Conservation (phyloP, 2,329 filamentous ascomycete genomes). For the Lecanosticta acicola region DNA sequence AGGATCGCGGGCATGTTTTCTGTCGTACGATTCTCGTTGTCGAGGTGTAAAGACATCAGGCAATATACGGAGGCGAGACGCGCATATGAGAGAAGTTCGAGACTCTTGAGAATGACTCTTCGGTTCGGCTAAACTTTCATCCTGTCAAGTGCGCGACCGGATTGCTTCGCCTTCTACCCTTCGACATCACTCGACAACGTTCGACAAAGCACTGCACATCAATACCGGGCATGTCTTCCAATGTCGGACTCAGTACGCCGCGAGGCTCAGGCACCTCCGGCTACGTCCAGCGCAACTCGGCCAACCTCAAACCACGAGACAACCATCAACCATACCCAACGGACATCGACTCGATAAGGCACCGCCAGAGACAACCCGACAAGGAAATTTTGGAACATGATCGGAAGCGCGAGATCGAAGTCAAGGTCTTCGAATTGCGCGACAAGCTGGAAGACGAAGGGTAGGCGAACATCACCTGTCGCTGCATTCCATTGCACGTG, state of each 20-base stretch:
- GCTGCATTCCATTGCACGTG: background rate
- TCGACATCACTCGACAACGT: background rate
- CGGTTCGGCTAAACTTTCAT: too few species aligned
- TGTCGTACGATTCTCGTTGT: background rate
- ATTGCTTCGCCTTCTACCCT: background rate
- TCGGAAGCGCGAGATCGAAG: slow-evolving; percentile 81
- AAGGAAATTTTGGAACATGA: slow-evolving; percentile 92
- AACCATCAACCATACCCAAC: slow-evolving; percentile 66
- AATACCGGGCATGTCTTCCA: slow-evolving; percentile 71
- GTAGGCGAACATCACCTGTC: slow-evolving; percentile 38
- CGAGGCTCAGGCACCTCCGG: slow-evolving; percentile 93
- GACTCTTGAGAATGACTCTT: background rate
- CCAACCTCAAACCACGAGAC: slow-evolving; percentile 80
- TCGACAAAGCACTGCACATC: background rate
- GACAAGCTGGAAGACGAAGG: slow-evolving; percentile 89
- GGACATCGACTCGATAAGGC: slow-evolving; percentile 62
- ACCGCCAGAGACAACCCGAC: slow-evolving; percentile 79
- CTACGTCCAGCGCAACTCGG: slow-evolving; percentile 94
- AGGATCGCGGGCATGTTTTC: slow-evolving; percentile 18
- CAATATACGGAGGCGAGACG: too few species aligned
- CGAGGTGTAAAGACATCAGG: background rate
- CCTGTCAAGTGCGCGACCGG: too few species aligned
- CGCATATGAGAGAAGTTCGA: too few species aligned
- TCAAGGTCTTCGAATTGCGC: slow-evolving; percentile 84
- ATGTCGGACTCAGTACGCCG: slow-evolving; percentile 91